Evolutionary conservation across 1,284 basidiomycete species (phyloP).

Genomic region (Austropuccinia psidii): DNA sequence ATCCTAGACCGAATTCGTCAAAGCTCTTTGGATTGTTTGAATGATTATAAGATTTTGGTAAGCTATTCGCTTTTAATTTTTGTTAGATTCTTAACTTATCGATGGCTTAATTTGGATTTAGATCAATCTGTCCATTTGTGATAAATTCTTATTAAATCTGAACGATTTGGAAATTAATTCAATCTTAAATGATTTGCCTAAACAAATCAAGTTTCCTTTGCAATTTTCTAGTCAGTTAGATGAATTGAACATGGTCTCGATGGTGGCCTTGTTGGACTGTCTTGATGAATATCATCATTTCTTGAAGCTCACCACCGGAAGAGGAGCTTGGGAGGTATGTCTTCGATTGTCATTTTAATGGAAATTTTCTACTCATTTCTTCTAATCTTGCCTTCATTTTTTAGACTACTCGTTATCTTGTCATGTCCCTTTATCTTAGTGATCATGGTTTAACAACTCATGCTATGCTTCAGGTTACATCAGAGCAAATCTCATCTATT

Average conservation of each 20-base stretch:
- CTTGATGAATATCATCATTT: constrained; percentile 16
- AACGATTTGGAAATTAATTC: neutral
- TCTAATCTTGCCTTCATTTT: neutral
- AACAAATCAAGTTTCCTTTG: constrained; percentile 7
- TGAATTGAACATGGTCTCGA: constrained; percentile 21
- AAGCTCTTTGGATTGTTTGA: no score
- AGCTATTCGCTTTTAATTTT: neutral
- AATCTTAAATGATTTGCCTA: neutral
- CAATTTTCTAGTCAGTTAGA: constrained; percentile 31
- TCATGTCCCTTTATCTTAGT: constrained; percentile 17
- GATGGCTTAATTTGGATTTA: neutral
- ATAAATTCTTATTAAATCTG: constrained; percentile 1
- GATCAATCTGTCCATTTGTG: constrained; percentile 2
- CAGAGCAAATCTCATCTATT: constrained; percentile 2
- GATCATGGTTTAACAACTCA: neutral
- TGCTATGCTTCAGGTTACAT: constrained; percentile 27
- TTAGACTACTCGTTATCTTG: constrained; percentile 29
- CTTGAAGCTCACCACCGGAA: constrained; percentile 9
- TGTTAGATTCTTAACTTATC: neutral
- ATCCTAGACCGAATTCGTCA: no score
- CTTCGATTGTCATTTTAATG: neutral
- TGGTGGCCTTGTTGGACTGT: constrained; percentile 15
- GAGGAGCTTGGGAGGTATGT: constrained; percentile 30
- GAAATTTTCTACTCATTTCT: neutral
- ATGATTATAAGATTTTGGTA: neutral